phyloP scores from a whole-genome alignment of 345 rosid species.

The Reutealis trisperma region DNA sequence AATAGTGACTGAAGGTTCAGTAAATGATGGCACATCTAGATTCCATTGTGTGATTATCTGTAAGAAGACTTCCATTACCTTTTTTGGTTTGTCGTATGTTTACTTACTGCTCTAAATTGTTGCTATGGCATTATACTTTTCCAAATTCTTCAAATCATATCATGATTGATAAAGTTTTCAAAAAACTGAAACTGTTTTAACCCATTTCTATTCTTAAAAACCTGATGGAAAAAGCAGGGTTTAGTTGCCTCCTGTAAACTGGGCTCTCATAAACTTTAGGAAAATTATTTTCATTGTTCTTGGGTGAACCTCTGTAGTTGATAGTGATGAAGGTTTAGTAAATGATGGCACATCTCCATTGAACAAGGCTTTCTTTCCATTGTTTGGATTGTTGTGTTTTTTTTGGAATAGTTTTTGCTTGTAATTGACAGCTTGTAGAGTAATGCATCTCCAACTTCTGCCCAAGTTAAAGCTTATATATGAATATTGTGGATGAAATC shows the following conservation, averaged over 20 bases:
- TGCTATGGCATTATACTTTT: no score
- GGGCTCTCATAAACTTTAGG: constrained; percentile 60
- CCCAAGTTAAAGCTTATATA: no score
- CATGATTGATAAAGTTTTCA: no score
- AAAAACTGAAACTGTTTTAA: not conserved
- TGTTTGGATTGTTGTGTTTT: not conserved
- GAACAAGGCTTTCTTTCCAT: no score
- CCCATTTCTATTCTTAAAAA: not conserved
- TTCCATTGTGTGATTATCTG: no score
- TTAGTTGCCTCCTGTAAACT: constrained; percentile 42
- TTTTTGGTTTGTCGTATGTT: no score
- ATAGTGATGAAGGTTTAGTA: constrained; percentile 11
- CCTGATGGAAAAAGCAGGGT: constrained; percentile 68
- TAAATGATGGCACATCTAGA: constrained; percentile 12
- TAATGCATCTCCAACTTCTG: no score
- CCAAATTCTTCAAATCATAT: no score
- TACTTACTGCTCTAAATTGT: no score
- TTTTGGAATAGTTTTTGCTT: no score
- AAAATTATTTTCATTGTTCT: constrained; percentile 51
- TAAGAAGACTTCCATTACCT: no score
- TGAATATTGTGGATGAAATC: no score
- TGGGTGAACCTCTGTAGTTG: constrained; percentile 64
- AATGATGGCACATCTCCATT: constrained; percentile 7
- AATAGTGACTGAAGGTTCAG: constrained; percentile 9
- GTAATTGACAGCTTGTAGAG: not conserved